phyloP scores from a whole-genome alignment of 129 eudicot genomes.

The Escallonia herrerae region DNA sequence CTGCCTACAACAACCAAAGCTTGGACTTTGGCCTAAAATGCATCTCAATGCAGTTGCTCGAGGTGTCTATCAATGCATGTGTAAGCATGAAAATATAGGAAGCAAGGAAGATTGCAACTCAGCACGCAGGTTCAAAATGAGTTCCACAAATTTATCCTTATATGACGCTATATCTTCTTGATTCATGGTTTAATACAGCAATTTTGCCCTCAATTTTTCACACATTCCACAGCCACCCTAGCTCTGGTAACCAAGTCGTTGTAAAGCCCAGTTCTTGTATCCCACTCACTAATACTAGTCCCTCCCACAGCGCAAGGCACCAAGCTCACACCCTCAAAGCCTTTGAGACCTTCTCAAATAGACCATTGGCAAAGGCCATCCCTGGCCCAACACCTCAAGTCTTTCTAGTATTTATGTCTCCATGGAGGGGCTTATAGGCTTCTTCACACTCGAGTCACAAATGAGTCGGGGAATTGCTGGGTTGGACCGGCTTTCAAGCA shows the following conservation, averaged over 20 bases:
- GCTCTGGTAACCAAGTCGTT: background rate
- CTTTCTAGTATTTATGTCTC: slow-evolving; percentile 34
- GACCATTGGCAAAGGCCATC: slow-evolving; percentile 45
- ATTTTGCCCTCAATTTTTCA: background rate
- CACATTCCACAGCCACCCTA: background rate
- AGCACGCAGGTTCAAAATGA: slow-evolving; percentile 1
- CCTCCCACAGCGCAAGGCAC: slow-evolving; percentile 71
- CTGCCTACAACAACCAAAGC: too few relatives aligned
- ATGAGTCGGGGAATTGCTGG: slow-evolving; percentile 42
- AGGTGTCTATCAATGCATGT: too few relatives aligned
- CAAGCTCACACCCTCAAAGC: slow-evolving; percentile 29
- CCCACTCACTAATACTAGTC: slow-evolving; percentile 62
- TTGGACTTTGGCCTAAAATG: too few relatives aligned
- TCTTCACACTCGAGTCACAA: slow-evolving; percentile 37
- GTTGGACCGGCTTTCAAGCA: slow-evolving; percentile 29
- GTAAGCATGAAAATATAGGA: slow-evolving; percentile 18
- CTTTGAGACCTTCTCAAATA: slow-evolving; percentile 29
- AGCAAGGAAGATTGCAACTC: slow-evolving; percentile 16
- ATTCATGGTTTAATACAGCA: slow-evolving; percentile 11
- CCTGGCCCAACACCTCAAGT: slow-evolving; percentile 59
- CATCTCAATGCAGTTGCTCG: too few relatives aligned
- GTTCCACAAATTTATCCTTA: background rate
- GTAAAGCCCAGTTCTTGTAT: slow-evolving; percentile 8
- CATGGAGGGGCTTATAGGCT: slow-evolving; percentile 48
- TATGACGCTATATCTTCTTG: background rate